A percentile compares a stretch with the other conserved stretches of the same genome.
phyloP scores from a whole-genome alignment of 208 protist species.

The Sergeia podlipaevii region DNA sequence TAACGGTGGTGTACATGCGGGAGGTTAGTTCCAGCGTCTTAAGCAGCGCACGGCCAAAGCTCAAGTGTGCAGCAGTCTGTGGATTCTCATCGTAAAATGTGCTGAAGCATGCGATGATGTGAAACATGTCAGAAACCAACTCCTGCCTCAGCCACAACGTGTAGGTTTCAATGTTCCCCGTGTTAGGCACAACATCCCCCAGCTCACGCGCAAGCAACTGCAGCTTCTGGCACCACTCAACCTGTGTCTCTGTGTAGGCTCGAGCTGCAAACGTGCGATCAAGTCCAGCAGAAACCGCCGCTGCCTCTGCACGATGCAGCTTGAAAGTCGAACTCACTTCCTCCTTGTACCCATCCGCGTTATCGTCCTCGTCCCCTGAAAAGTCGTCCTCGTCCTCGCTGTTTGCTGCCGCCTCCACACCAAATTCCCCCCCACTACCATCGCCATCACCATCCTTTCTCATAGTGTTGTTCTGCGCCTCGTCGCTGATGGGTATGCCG shows the following conservation, averaged over 20 bases:
- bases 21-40: slow-evolving; percentile 78
- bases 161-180: slow-evolving; percentile 63
- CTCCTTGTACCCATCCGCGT: slow-evolving; percentile 17
- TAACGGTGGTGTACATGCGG: slow-evolving; percentile 65
- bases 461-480: not conserved
- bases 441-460: slow-evolving; percentile 13
- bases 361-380: slow-evolving; percentile 9
- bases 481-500: not conserved
- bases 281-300: slow-evolving; percentile 61
- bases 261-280: slow-evolving; percentile 64
- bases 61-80: slow-evolving; percentile 54
- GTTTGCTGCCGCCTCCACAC: not conserved
- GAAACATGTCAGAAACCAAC: slow-evolving; percentile 71
- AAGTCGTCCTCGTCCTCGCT: slow-evolving; percentile 3
- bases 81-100: slow-evolving; percentile 58
- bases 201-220: slow-evolving; percentile 54
- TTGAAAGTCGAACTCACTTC: slow-evolving; percentile 19
- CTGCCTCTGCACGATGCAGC: slow-evolving; percentile 58
- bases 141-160: slow-evolving; percentile 75
- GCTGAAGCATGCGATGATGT: slow-evolving; percentile 76
- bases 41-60: slow-evolving; percentile 61
- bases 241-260: slow-evolving; percentile 71
- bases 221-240: slow-evolving; percentile 80
- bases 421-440: not conserved
- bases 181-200: slow-evolving; percentile 39